A percentile compares a stretch with the other conserved stretches of the same genome.
phyloP scores from a whole-genome alignment of 2,329 filamentous ascomycete species.

The Dothidotthia symphoricarpi region DNA sequence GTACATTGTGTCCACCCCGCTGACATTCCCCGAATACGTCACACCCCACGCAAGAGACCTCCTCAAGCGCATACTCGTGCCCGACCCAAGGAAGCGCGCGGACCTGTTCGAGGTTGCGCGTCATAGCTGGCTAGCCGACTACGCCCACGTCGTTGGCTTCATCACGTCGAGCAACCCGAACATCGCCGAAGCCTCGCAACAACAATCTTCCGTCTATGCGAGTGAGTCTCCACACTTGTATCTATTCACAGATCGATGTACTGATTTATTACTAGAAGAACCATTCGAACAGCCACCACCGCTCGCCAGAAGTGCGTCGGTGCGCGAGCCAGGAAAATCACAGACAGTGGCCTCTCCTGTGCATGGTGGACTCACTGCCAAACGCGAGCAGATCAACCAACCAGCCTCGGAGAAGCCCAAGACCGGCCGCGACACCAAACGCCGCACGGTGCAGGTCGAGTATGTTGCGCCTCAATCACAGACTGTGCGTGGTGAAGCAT shows the following conservation, averaged over 20 bases:
- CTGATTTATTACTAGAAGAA: constrained; percentile 44
- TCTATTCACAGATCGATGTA: not conserved
- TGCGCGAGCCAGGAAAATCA: constrained; percentile 78
- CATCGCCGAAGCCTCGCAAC: constrained; percentile 67
- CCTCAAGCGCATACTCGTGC: constrained; percentile 87
- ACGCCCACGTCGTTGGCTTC: constrained; percentile 92
- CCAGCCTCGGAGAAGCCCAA: constrained; percentile 65
- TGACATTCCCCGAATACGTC: constrained; percentile 98
- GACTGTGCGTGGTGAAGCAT: constrained; percentile 68
- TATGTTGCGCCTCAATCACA: constrained; percentile 90
- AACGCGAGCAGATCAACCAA: constrained; percentile 71
- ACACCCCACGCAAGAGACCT: constrained; percentile 94
- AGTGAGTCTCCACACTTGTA: constrained; percentile 44
- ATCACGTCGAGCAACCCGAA: constrained; percentile 95
- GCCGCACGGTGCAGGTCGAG: constrained; percentile 93
- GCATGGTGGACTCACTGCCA: constrained; percentile 63
- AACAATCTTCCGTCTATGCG: constrained; percentile 68
- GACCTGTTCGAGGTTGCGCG: constrained; percentile 96
- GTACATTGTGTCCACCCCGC: constrained; percentile 94
- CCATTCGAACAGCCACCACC: constrained; percentile 59
- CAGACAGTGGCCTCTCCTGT: constrained; percentile 48
- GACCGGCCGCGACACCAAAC: constrained; percentile 75
- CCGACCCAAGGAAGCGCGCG: constrained; percentile 89
- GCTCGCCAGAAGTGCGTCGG: constrained; percentile 84
- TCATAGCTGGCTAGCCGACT: constrained; percentile 97